Percentiles rank a stretch among this genome's conserved stretches.
Conservation (phyloP, 208 protist genomes). For the Leishmania braziliensis region DNA sequence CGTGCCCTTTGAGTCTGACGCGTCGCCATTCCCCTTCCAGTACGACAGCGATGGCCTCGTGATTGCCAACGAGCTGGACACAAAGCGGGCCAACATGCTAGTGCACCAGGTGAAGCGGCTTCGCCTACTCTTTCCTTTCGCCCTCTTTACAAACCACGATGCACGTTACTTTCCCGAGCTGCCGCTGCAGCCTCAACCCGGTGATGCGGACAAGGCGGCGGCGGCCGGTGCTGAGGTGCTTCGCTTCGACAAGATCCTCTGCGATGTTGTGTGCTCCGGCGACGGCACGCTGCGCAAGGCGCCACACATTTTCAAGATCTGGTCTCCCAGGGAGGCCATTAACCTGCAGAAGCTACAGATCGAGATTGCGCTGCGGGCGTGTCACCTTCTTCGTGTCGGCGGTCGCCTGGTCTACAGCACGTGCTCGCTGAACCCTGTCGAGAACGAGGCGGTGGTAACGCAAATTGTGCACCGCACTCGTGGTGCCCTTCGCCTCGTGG, state of each 20-base stretch:
- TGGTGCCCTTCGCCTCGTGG: conserved; percentile 89
- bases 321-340: conserved; percentile 76
- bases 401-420: conserved; percentile 97
- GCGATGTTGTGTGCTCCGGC: conserved; percentile 95
- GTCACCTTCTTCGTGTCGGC: conserved; percentile 73
- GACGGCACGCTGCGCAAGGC: conserved; percentile 93
- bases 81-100: conserved; percentile 86
- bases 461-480: conserved; percentile 80
- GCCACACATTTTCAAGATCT: conserved; percentile 83
- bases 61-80: conserved; percentile 88
- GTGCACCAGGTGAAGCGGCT: conserved; percentile 89
- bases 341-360: conserved; percentile 87
- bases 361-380: conserved; percentile 78
- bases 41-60: conserved; percentile 76
- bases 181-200: conserved; percentile 15
- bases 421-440: conserved; percentile 96
- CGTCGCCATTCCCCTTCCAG: conserved; percentile 82
- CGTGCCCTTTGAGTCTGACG: conserved; percentile 40
- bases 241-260: conserved; percentile 92
- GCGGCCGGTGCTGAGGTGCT: conserved; percentile 48
- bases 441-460: conserved; percentile 96
- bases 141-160: conserved; percentile 92
- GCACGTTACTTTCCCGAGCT: conserved; percentile 82
- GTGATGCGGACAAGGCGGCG: not conserved
- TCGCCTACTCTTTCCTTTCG: conserved; percentile 83